Evolutionary conservation across 2,329 filamentous ascomycete genomes (phyloP), one percentile per base, ranked within the genome.

Genomic region (Colletotrichum theobromicola): DNA sequence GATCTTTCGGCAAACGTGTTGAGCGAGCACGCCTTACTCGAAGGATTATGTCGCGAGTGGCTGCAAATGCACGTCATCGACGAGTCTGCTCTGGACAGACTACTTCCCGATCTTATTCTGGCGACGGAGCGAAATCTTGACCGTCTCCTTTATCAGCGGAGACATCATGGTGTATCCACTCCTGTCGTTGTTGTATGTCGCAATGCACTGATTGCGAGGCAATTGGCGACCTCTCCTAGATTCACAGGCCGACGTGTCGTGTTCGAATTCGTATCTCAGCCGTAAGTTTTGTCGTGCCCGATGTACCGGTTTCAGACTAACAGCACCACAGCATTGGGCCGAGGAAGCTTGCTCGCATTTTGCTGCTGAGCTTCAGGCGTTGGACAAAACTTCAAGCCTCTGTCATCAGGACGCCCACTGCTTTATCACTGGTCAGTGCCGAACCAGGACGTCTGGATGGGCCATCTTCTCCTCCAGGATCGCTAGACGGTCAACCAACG

Each of bases 251-350:
- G 76, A 42, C 70, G 72, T 18, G 79, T 78, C 2, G 75, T 84
- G 16, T 79, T 83, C 12, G 84, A 85, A 62, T 84, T 83, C 57
- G 81, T 84, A 21, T 84, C 83, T 2, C 84, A 84, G 62, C 84
- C 84, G 81, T 83, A 70, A 77, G 83, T 80, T 60, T 13, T 12
- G 2, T 0, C 7, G 21, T 10, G 6, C 35, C 15, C 4, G 7
- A 10, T 37, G 1, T 13, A 3, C 34, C 21, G 46, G 4, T 34
- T 7, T n/a, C 6, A 5, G 26, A 63, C 46, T 2, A 5, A 21
- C n/a, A 9, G 4, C 4, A 4, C 10, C 24, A 8, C 35, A 84
- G 83, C 4, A 77, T 83, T 5, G 84, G 84, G 0, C 83, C 84
- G 7, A 82, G 82, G 21, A 85, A 84, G 70, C 77, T 85, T 0